Conservation (phyloP, 306 rosid species). For the Cicer chorassanicum region DNA sequence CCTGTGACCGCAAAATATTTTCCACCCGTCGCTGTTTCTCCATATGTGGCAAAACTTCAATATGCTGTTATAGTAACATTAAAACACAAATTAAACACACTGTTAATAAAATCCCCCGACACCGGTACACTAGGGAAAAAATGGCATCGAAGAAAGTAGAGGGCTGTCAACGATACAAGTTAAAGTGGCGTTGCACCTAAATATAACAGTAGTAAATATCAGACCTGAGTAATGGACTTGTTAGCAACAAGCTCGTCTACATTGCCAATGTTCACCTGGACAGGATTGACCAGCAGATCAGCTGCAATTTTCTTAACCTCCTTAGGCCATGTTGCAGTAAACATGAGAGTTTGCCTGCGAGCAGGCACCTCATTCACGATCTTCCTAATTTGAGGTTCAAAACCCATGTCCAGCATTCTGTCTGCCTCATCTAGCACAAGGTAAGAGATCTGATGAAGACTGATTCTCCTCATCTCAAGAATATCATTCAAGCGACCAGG, state of each 20-base stretch:
- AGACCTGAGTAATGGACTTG: conserved; percentile 94
- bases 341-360: conserved; percentile 96
- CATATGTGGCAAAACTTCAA: conserved; percentile 74
- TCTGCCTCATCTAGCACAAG: conserved; percentile 98
- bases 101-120: not conserved
- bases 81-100: conserved; percentile 18
- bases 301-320: conserved; percentile 99
- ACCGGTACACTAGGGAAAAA: conserved; percentile 16
- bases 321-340: conserved; percentile 99
- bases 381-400: conserved; percentile 99
- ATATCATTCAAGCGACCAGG: conserved; percentile 99
- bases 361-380: conserved; percentile 93
- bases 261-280: conserved; percentile 96
- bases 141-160: not conserved
- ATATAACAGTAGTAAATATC: conserved; percentile 32
- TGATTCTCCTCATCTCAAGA: conserved; percentile 93
- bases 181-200: conserved; percentile 7
- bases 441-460: conserved; percentile 89
- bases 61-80: conserved; percentile 58
- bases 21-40: conserved; percentile 90
- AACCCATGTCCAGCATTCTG: conserved; percentile 99
- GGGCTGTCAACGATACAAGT: not conserved
- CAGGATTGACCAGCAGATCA: conserved; percentile 86
- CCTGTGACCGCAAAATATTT: conserved; percentile 86
- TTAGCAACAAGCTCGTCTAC: conserved; percentile 98